These are phyloP conservation scores for Trichosanthes cucumerina DNA, from an alignment of 306 rosid species.

Conservation along the genomic window DNA sequence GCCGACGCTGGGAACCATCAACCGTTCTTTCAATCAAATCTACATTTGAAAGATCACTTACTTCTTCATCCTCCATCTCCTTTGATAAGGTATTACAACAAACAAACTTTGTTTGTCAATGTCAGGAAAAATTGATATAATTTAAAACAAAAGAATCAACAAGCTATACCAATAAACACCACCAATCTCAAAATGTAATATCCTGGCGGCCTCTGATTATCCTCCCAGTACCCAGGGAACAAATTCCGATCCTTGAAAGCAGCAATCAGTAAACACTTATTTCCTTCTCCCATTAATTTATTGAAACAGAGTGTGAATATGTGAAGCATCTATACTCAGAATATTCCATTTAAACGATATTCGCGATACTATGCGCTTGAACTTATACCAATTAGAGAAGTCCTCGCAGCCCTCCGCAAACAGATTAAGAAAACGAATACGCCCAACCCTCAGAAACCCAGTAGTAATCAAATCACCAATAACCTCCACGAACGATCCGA, in stretches of 20 bases:
- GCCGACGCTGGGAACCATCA: slow-evolving; percentile 40
- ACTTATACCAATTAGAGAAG: not conserved
- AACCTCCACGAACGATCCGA: not conserved
- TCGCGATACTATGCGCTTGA: not conserved
- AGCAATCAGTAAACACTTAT: slow-evolving; percentile 29
- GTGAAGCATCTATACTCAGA: slow-evolving; percentile 3
- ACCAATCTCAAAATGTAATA: not conserved
- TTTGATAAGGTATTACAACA: not conserved
- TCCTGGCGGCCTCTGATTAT: not conserved
- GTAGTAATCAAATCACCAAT: not conserved
- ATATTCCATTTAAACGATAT: slow-evolving; percentile 6
- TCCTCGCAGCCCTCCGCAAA: not conserved
- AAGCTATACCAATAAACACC: not conserved
- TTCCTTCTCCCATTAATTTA: slow-evolving; percentile 21
- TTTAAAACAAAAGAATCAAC: slow-evolving; percentile 6
- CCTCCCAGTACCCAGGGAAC: slow-evolving; percentile 20
- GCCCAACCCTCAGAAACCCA: not conserved
- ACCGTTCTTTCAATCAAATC: slow-evolving; percentile 17
- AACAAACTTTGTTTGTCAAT: slow-evolving; percentile 21
- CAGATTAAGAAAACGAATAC: not conserved
- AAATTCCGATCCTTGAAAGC: slow-evolving; percentile 29
- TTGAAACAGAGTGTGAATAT: slow-evolving; percentile 2
- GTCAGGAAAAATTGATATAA: slow-evolving; percentile 20
- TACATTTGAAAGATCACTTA: not conserved
- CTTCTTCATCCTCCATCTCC: slow-evolving; percentile 6